Conservation (phyloP, 352 stramenopile genomes). For the Globisporangium splendens region DNA sequence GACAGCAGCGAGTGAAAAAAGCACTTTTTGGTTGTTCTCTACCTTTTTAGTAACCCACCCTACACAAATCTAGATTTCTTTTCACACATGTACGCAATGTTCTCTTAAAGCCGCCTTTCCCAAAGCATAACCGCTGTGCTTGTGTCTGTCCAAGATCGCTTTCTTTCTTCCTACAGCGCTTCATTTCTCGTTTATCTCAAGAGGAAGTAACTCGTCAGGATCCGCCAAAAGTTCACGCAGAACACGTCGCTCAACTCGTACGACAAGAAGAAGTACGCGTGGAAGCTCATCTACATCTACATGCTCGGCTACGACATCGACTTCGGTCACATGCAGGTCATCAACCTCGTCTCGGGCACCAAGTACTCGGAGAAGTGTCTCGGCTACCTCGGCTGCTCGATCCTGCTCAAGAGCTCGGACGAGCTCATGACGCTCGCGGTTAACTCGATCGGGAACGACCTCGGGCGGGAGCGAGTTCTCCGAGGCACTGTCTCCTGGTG, state of each 20-base stretch:
- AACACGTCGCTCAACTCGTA: constrained; percentile 88
- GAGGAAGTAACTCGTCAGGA: constrained; percentile 98
- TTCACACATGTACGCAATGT: too few species aligned
- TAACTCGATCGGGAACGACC: constrained; percentile 96
- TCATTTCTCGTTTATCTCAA: too few species aligned
- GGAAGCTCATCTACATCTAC: constrained; percentile 99
- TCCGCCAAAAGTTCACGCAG: constrained; percentile 96
- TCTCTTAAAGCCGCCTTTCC: too few species aligned
- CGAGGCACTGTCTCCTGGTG: constrained; percentile 92
- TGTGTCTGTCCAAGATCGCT: too few species aligned
- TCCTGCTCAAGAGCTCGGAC: constrained; percentile 92
- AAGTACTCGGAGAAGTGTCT: constrained; percentile 95
- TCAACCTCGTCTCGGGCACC: constrained; percentile 91
- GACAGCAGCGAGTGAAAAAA: constrained; percentile 17
- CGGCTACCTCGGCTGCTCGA: constrained; percentile 95
- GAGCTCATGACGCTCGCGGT: constrained; percentile 91
- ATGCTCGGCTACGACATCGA: constrained; percentile 99
- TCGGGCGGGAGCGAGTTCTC: constrained; percentile 93
- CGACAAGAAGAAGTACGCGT: constrained; percentile 99
- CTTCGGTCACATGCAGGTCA: constrained; percentile 97
- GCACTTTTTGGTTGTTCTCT: not conserved
- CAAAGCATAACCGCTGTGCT: too few species aligned
- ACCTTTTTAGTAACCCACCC: too few species aligned
- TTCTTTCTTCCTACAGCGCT: too few species aligned
- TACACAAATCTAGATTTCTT: too few species aligned